A percentile compares a stretch with the other conserved stretches of the same genome.
These are phyloP conservation scores for Fusarium sp. DNA, from an alignment of 2,329 filamentous ascomycete genomes.

Conservation along the genomic window DNA sequence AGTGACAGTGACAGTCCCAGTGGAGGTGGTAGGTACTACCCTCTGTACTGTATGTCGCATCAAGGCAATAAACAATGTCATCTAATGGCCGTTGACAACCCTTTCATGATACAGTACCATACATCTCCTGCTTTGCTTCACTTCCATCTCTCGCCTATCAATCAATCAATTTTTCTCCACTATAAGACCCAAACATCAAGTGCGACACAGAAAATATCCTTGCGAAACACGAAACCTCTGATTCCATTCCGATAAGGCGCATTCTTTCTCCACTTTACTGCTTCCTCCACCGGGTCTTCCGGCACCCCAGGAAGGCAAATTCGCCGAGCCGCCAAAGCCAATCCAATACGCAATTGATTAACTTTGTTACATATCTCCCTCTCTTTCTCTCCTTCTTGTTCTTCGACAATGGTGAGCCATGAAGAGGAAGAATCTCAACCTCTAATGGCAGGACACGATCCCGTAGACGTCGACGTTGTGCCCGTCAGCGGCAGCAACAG, in stretches of 20 bases:
- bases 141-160: neutral
- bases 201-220: conserved; percentile 9
- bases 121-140: neutral
- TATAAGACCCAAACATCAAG: conserved; percentile 1
- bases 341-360: conserved; percentile 17
- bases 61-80: neutral
- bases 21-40: neutral
- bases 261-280: conserved; percentile 26
- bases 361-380: neutral
- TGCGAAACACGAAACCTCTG: conserved; percentile 18
- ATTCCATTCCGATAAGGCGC: conserved; percentile 11
- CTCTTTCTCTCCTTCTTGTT: neutral
- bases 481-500: conserved; percentile 31
- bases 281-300: conserved; percentile 26
- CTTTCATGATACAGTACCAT: neutral
- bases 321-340: conserved; percentile 22
- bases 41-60: neutral
- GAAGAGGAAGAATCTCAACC: conserved; percentile 53
- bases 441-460: conserved; percentile 52
- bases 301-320: conserved; percentile 23
- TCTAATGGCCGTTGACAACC: conserved; percentile 11
- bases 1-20: neutral
- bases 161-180: neutral
- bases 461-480: conserved; percentile 43
- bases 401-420: conserved; percentile 47